A percentile compares a stretch with the other conserved stretches of the same genome.
These are phyloP conservation scores for Melaleuca quinquenervia DNA, from an alignment of 345 rosid genomes.

Conservation along the genomic window DNA sequence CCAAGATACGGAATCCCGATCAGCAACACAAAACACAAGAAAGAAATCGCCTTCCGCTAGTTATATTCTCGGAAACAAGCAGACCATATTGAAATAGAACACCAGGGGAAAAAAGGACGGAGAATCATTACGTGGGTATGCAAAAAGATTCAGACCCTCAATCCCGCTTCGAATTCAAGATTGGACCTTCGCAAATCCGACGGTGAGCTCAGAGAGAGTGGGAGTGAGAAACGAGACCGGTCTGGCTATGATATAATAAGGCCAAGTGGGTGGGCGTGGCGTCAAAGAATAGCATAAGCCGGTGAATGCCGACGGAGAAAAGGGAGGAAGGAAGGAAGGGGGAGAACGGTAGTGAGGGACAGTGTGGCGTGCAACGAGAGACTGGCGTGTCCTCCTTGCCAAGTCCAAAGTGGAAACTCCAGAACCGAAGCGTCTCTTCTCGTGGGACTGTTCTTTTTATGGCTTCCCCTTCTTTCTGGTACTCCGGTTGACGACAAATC, in stretches of 20 bases:
- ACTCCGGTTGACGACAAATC: background rate
- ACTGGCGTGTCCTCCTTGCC: background rate
- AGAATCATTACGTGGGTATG: background rate
- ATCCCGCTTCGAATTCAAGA: background rate
- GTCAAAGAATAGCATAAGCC: background rate
- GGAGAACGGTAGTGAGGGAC: background rate
- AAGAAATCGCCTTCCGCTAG: background rate
- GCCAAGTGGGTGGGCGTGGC: background rate
- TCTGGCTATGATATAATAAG: background rate
- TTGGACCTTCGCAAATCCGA: background rate
- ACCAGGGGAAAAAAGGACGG: background rate
- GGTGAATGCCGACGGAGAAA: background rate
- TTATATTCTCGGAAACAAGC: background rate
- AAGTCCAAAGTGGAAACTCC: background rate
- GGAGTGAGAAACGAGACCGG: background rate
- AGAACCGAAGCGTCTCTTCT: background rate
- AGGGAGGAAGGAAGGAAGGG: background rate
- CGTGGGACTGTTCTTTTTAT: rapidly evolving
- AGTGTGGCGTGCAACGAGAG: background rate
- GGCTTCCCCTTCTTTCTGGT: background rate
- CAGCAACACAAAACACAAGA: background rate
- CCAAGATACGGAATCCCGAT: background rate
- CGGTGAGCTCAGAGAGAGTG: background rate
- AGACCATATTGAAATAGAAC: background rate
- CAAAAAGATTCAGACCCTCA: background rate